Evolutionary conservation across 352 stramenopile genomes (phyloP).

Genomic region (Halophytophthora batemanensis): DNA sequence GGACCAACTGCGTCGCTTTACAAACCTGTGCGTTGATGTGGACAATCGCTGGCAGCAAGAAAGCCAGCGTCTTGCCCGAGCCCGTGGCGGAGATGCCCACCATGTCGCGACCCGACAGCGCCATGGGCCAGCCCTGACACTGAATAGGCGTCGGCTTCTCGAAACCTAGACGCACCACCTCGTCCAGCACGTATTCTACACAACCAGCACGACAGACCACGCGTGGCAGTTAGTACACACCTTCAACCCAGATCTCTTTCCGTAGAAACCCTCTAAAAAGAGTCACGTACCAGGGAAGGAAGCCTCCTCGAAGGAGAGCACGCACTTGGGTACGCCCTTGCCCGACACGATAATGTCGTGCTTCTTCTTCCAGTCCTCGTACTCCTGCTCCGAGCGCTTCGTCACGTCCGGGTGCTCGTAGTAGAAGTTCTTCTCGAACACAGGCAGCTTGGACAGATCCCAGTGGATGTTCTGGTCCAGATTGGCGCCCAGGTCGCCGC

Average conservation of each 20-base stretch:
- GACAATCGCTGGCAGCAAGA: constrained; percentile 91
- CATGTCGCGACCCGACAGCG: constrained; percentile 98
- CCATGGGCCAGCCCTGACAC: constrained; percentile 94
- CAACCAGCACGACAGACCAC: neutral
- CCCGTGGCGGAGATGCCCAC: constrained; percentile 99
- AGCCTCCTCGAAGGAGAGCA: constrained; percentile 93
- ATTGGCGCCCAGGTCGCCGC: constrained; percentile 82
- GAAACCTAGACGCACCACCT: constrained; percentile 97
- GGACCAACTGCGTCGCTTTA: too few species aligned
- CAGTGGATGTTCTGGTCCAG: constrained; percentile 95
- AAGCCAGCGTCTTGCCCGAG: constrained; percentile 90
- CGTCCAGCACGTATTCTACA: constrained; percentile 97
- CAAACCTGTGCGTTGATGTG: constrained; percentile 97
- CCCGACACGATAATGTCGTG: constrained; percentile 95
- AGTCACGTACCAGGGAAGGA: constrained; percentile 73
- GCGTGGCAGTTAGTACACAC: neutral
- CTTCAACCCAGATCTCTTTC: neutral
- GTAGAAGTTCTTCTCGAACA: constrained; percentile 99
- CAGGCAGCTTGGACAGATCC: constrained; percentile 90
- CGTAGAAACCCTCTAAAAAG: neutral
- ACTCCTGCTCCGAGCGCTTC: constrained; percentile 87
- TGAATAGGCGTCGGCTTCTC: constrained; percentile 96
- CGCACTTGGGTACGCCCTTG: constrained; percentile 97
- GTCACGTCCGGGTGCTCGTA: constrained; percentile 97
- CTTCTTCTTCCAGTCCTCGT: constrained; percentile 89